Evolutionary conservation across 768 basidiomycete genomes (phyloP).

Genomic region (Leccinum rimulosum): DNA sequence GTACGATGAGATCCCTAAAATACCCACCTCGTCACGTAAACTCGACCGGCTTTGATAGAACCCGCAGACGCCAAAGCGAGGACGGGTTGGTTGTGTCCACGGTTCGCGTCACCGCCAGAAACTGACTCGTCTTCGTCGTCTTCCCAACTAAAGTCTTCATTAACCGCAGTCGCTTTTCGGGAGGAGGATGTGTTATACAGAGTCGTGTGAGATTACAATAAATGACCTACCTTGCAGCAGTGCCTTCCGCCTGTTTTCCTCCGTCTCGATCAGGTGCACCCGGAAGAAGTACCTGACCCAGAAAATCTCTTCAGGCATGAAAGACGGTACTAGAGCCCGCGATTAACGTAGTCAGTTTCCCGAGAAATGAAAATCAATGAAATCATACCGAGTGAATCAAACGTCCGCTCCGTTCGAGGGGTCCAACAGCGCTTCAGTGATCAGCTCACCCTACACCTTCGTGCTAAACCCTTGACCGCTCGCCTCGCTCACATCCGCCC

Average conservation of each 20-base stretch:
- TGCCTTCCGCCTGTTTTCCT: slow-evolving; percentile 76
- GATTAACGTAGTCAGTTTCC: slow-evolving; percentile 3
- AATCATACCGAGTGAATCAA: slow-evolving; percentile 57
- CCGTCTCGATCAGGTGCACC: slow-evolving; percentile 70
- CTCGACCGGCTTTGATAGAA: slow-evolving; percentile 91
- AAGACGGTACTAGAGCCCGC: slow-evolving; percentile 59
- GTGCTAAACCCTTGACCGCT: slow-evolving; percentile 49
- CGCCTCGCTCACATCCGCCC: slow-evolving; percentile 57
- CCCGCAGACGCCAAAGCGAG: slow-evolving; percentile 89
- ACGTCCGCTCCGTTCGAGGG: slow-evolving; percentile 50
- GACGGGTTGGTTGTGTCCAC: slow-evolving; percentile 98
- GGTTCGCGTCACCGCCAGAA: slow-evolving; percentile 47
- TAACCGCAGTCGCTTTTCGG: slow-evolving; percentile 52
- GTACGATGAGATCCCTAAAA: too few species aligned
- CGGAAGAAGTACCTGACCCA: slow-evolving; percentile 94
- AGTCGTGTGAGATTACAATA: too few species aligned
- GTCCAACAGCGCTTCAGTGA: slow-evolving; percentile 48
- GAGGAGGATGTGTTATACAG: background rate
- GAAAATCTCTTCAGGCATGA: slow-evolving; percentile 62
- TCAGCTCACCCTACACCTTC: slow-evolving; percentile 53
- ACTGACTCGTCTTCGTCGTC: slow-evolving; percentile 79
- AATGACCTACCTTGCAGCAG: slow-evolving; percentile 60
- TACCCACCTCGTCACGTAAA: slow-evolving; percentile 96
- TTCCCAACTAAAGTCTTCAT: slow-evolving; percentile 92
- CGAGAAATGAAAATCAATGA: slow-evolving; percentile 5